Evolutionary conservation across 768 basidiomycete genomes (phyloP).

Genomic region (Termitomyces sp.): DNA sequence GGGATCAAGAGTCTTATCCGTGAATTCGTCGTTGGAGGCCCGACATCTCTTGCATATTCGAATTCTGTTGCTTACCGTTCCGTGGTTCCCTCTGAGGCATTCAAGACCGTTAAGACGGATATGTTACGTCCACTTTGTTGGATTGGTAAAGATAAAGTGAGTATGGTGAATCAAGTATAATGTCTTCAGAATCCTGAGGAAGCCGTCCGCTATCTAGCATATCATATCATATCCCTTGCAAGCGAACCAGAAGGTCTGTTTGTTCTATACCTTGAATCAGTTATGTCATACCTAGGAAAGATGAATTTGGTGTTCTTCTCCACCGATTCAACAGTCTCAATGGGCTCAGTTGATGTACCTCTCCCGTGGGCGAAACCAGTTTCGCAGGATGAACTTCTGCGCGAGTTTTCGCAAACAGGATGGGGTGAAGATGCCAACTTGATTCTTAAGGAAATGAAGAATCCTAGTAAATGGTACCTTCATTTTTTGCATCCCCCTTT

Average conservation of each 20-base stretch:
- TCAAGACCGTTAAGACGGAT: conserved; percentile 33
- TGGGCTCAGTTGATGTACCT: conserved; percentile 21
- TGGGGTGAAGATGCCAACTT: conserved; percentile 40
- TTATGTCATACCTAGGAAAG: conserved; percentile 13
- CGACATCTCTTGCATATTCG: conserved; percentile 32
- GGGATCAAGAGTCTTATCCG: conserved; percentile 46
- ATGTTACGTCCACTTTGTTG: conserved; percentile 35
- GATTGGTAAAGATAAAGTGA: conserved; percentile 41
- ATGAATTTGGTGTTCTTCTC: conserved; percentile 43
- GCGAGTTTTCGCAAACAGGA: conserved; percentile 27
- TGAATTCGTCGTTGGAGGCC: conserved; percentile 20
- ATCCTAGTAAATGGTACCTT: conserved; percentile 47
- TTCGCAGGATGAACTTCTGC: conserved; percentile 35
- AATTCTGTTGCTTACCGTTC: conserved; percentile 46
- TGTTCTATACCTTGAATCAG: neutral
- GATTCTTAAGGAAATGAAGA: conserved; percentile 37
- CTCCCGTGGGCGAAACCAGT: conserved; percentile 38
- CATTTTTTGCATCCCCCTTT: conserved; percentile 43
- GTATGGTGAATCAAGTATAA: neutral
- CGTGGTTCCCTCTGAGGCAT: conserved; percentile 31
- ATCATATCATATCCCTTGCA: conserved; percentile 47
- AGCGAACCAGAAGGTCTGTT: conserved; percentile 32
- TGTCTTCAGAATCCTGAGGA: neutral
- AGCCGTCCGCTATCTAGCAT: conserved; percentile 29
- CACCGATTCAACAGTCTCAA: conserved; percentile 23